phyloP scores from a whole-genome alignment of 345 rosid genomes.

The Raphanus sativus region DNA sequence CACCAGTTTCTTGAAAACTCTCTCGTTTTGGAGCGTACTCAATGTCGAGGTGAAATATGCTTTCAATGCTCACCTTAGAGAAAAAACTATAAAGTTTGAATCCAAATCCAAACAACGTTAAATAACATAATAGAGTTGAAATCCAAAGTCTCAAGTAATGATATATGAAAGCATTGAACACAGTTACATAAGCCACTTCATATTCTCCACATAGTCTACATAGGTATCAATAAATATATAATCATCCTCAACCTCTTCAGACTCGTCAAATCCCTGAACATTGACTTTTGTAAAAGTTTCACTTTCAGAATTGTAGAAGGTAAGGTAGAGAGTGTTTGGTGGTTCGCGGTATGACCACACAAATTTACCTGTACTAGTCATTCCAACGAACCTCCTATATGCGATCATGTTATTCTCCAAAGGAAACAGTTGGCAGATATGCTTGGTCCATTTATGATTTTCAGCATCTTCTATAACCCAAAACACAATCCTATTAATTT shows the following conservation, averaged over 20 bases:
- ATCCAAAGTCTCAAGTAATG: background rate
- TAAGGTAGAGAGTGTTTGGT: background rate
- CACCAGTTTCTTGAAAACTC: background rate
- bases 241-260: background rate
- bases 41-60: background rate
- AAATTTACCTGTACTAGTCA: background rate
- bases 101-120: background rate
- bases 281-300: background rate
- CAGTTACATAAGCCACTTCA: background rate
- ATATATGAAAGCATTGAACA: background rate
- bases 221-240: background rate
- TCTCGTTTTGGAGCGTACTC: background rate
- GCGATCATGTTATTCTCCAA: background rate
- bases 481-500: background rate
- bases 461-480: slow-evolving; percentile 8
- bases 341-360: background rate
- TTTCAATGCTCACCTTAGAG: too few species aligned
- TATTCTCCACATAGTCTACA: background rate
- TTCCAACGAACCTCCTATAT: background rate
- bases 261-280: background rate
- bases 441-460: slow-evolving; percentile 3
- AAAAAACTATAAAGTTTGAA: background rate
- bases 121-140: background rate
- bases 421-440: background rate
- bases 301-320: background rate